phyloP scores from a whole-genome alignment of 805 yeast genomes.

The Sugiyamaella chiloensis region DNA sequence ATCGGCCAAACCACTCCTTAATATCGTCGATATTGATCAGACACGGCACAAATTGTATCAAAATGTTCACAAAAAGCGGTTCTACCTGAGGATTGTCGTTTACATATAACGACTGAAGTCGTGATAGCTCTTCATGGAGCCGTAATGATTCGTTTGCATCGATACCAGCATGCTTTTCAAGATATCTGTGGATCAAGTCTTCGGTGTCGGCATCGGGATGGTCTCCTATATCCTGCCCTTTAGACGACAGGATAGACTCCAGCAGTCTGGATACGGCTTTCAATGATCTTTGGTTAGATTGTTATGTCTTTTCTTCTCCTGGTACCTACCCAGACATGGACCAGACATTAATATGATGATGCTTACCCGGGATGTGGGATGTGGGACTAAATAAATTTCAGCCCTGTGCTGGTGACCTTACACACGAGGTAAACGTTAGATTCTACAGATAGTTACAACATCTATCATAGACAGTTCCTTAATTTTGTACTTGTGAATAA shows the following conservation, averaged over 20 bases:
- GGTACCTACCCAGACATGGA: conserved; percentile 2
- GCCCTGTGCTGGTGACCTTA: no score
- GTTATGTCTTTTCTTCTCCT: not conserved
- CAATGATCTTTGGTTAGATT: not conserved
- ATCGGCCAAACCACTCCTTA: conserved; percentile 48
- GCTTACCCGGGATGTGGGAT: no score
- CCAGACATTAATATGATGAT: no score
- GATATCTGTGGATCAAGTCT: conserved; percentile 11
- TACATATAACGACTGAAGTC: conserved; percentile 24
- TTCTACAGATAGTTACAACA: no score
- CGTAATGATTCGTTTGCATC: conserved; percentile 27
- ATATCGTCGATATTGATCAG: conserved; percentile 32
- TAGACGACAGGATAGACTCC: conserved; percentile 5
- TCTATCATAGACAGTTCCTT: no score
- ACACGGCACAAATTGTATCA: conserved; percentile 32
- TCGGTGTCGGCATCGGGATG: conserved; percentile 6
- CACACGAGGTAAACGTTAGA: no score
- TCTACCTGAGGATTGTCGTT: conserved; percentile 18
- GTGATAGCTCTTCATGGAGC: conserved; percentile 36
- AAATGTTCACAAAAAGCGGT: conserved; percentile 30
- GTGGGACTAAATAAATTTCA: no score
- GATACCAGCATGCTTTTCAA: conserved; percentile 13
- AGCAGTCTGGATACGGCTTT: conserved; percentile 3
- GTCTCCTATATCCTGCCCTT: not conserved
- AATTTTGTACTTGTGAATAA: no score